Base-by-base conservation (phyloP, 495 filamentous ascomycete genomes). In the Tuber borchii region DNA sequence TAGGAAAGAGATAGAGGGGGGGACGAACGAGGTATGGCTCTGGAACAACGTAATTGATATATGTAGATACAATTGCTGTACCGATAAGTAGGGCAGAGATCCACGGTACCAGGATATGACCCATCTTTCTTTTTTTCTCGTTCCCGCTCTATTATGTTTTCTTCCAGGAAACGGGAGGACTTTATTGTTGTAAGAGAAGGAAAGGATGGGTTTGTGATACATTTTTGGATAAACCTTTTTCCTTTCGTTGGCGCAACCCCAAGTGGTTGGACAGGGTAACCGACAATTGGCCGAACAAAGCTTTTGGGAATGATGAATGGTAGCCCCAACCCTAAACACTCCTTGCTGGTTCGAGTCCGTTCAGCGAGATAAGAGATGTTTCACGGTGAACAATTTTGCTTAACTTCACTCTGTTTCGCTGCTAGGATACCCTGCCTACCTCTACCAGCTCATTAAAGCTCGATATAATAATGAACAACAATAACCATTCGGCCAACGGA, bases 1-100 rank as follows among this genome's bases (percentile, higher is more conserved):
- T 10, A 42, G 42, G 14, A n/a, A 61, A 71, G 39, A 5, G 19
- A 10, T 44, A 31, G 68, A 26, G n/a, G 46, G 37, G 37, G 17
- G 43, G 69, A 83, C 87, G 71, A 83, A 93, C 91, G 20, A 97
- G 87, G 83, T 97, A 97, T 16, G 94, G 93, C 71, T 94, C 91
- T 45, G 92, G 89, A 65, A 93, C 90, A 78, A 79, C 68, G 17
- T 26, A 70, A 65, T 83, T 83, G 74, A 83, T 56, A 31, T 81
- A 73, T 51, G 71, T 46, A 40, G 69, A 73, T 51, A 76, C 74
- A 22, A 76, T 51, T 8, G 78, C 75, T 31, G 78, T 75, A 26
- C 69, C 72, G 2, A 42, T n/a, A n/a, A 72, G 71, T 31, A 82
- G 78, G 43, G 80, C 20, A 0, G 73, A 56, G 43, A 80, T 45